These are phyloP conservation scores for Davidsoniella australis DNA, from an alignment of 2,329 filamentous ascomycete genomes.

Conservation along the genomic window DNA sequence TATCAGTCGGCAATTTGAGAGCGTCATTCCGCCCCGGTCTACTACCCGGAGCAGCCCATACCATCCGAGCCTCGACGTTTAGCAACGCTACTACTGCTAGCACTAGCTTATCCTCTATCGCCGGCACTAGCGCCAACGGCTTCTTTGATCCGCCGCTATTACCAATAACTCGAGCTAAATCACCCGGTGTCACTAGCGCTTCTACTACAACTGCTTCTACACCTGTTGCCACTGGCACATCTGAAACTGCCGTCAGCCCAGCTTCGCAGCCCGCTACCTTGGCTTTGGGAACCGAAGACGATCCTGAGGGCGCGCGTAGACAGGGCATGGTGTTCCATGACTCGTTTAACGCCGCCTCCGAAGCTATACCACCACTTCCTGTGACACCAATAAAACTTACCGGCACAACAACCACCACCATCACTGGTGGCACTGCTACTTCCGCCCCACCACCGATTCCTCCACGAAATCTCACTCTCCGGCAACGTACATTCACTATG, in stretches of 20 bases:
- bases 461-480: conserved; percentile 16
- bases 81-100: neutral
- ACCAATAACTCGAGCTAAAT: neutral
- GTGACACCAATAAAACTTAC: neutral
- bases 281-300: neutral
- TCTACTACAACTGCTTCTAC: conserved; percentile 1
- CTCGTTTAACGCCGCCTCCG: conserved; percentile 32
- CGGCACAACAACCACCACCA: neutral
- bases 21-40: conserved; percentile 7
- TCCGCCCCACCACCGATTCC: conserved; percentile 11
- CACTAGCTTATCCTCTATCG: conserved; percentile 4
- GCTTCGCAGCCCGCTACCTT: neutral
- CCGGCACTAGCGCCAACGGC: neutral
- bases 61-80: neutral
- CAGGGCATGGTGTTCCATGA: conserved; percentile 47
- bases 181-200: neutral
- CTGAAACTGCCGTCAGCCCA: neutral
- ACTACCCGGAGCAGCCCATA: neutral
- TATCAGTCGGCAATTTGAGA: conserved; percentile 9
- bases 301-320: conserved; percentile 22
- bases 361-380: conserved; percentile 19
- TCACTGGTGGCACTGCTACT: neutral
- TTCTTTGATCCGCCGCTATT: neutral
- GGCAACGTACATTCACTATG: conserved; percentile 41
- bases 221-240: neutral